Evolutionary conservation across 1,284 basidiomycete genomes (phyloP), one percentile per base, ranked within the genome.

Genomic region (Singerocomus rubriflavus): DNA sequence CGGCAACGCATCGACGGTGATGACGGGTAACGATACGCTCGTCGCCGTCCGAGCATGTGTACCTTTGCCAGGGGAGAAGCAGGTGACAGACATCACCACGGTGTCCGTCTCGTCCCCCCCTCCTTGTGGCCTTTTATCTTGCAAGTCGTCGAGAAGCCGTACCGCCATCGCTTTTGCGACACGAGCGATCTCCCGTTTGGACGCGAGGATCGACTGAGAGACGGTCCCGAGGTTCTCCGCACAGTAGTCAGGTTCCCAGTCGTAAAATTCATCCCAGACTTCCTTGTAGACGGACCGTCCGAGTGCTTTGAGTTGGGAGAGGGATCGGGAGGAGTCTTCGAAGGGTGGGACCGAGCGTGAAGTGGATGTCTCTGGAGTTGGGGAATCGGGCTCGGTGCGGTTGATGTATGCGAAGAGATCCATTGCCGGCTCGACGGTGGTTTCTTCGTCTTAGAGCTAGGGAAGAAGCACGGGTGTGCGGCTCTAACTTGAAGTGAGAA

Each of bases 201-300:
- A 34, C 3, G 37, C 53, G 26, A 45, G 26, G 14, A 51, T 14
- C 3, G 54, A 29, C 7, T 55, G 49, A 12, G 52, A 33, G 13
- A 44, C 11, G 4, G 46, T 49, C 5, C 14, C 27, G 46, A 65
- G 58, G 13, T 57, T 60, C 0, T 56, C 47, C 27, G 37, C 10
- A 25, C 56, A 58, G 10, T 64, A 52, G 3, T 27, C 50, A 0
- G 61, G 61, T 34, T 73, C 72, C 68, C 69, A 71, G 14, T 50
- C 50, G 44, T 74, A 73, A 53, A 73, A 73, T 8, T 66, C 60
- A 21, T 51, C 26, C 73, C 71, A 74, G 35, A 70, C 62, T 3
- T 51, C 50, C 25, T 61, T 53, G 55, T 69, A 71, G 44, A 59
- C 48, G 2, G 16, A 11, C 2, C 36, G 41, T 7, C 61, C 66